Base-by-base conservation (phyloP, 805 yeast species). In the Pichia eremophila region DNA sequence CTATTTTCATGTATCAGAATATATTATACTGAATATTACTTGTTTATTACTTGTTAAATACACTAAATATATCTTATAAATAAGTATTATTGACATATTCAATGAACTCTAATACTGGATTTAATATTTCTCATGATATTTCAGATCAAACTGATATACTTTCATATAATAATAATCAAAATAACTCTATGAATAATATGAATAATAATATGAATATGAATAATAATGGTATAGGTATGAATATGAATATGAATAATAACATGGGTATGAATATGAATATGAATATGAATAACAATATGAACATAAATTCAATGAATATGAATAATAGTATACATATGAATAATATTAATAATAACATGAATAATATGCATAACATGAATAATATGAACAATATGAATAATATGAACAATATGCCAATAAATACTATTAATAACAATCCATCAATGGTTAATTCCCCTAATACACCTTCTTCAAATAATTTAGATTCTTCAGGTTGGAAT, bases 401-500 rank as follows among this genome's bases (percentile, higher is more conserved):
- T 34, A 34, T 34, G 18, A 34, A 34, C 36, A 32, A 32, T 14
- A 15, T 34, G 18, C 10, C 10, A 7, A 34, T 10, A 5, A 34
- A 29, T 29, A 29, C 9, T 29, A 29, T 10, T 12, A 34, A 34
- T 34, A 14, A 34, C 12, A 34, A n/a, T 15, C 25, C 25, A 4
- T 22, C 25, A 22, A 34, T 34, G 17, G 15, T 12, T n/a, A 34
- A 34, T 15, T 14, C 36, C 3, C 17, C n/a, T 56, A 46, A 53
- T 56, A 27, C 31, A 18, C 10, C 29, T 28, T 19, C 29, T 15
- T 4, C 40, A 15, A 29, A 36, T n/a, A 17, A 15, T 5, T 22
- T 5, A 22, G 17, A 27, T 18, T 11, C 12, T 19, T 19, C 17
- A 14, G 51, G 52, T 8, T 50, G 50, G 46, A 47, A 51, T 31